A percentile compares a stretch with the other conserved stretches of the same genome.
Conservation (phyloP, 441 rosid genomes). For the Metrosideros polymorpha region DNA sequence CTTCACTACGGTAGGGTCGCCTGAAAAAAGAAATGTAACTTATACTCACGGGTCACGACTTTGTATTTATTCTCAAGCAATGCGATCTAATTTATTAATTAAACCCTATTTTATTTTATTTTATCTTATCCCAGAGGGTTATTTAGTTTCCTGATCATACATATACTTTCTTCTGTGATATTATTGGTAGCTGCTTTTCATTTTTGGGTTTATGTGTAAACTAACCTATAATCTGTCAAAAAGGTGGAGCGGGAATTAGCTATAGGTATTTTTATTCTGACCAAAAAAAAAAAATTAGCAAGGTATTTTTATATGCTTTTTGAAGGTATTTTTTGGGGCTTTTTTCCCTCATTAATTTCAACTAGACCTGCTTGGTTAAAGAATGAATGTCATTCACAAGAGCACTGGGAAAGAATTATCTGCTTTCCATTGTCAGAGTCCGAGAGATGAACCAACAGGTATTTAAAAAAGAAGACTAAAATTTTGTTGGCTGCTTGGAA, state of each 20-base stretch:
- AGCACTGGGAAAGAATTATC: background rate
- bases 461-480: background rate
- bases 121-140: background rate
- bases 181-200: background rate
- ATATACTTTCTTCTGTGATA: background rate
- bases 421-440: background rate
- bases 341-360: background rate
- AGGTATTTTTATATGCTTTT: background rate
- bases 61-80: background rate
- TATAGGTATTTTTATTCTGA: no score
- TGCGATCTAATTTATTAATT: background rate
- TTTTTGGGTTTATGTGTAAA: background rate
- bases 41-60: background rate
- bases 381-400: background rate
- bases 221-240: background rate
- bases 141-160: background rate
- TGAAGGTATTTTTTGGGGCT: background rate
- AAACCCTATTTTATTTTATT: background rate
- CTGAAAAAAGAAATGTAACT: background rate
- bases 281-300: no score
- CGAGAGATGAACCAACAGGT: background rate
- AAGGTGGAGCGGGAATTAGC: background rate
- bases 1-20: conserved; percentile 58
- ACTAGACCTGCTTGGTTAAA: background rate
- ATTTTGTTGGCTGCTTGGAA: background rate